Evolutionary conservation across 106 monocot genomes (phyloP), one percentile per base, ranked within the genome.

Genomic region (Acorus gramineus): DNA sequence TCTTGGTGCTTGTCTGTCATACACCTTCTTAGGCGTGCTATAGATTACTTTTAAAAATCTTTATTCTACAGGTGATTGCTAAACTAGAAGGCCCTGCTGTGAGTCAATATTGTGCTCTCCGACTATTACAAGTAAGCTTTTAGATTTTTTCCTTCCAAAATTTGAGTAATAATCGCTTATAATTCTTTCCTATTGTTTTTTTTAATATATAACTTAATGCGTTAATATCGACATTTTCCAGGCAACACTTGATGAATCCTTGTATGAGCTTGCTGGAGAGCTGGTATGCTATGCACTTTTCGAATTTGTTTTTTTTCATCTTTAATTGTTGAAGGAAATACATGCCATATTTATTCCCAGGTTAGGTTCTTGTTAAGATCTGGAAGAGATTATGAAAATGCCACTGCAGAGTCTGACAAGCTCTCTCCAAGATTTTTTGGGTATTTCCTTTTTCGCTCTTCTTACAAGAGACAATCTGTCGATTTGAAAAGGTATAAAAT

Each of bases 211-310:
- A 8, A 10, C 42, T 60, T 10, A 11, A n/a, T n/a, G n/a, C n/a
- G n/a, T n/a, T n/a, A 50, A 11, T 49, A 57, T 65, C 66, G 47
- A 28, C 49, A 4, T 56, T 57, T 67, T 74, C 55, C 77, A 98
- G 98, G 98, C 91, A 62, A 92, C 98, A 68, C 91, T 98, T 52
- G 91, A 92, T 71, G 98, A 98, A 76, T 88, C 98, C 5, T 66
- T 98, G 50, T 98, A 98, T 48, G 98, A 98, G 58, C 98, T 98
- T 81, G 98, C 98, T 55, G 98, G 98, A 63, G 98, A 98, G 66
- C 69, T 98, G 98, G 98, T 98, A 98, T 71, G 58, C 56, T 52
- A 47, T 66, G 10, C 3, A 11, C 46, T 56, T 5, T 47, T 2
- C 4, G 14, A 44, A 56, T 6, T 66, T 55, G 6, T 44, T 11